These are phyloP conservation scores for Moricandia arvensis DNA, from an alignment of 345 rosid species.

Conservation along the genomic window DNA sequence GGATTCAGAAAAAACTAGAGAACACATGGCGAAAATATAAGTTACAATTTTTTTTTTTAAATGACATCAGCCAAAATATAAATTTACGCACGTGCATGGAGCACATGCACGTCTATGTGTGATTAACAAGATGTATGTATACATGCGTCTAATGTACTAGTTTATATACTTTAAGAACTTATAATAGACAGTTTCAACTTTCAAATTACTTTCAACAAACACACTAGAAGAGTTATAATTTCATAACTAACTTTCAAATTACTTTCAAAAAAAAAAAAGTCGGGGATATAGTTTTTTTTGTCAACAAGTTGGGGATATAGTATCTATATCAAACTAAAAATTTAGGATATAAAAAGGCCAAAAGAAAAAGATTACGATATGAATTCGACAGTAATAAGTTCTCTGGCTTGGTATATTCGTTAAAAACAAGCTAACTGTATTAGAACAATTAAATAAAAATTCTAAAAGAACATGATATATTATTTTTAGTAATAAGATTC, in stretches of 20 bases:
- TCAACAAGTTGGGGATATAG: not conserved
- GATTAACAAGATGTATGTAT: not conserved
- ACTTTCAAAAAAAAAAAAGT: too few species aligned
- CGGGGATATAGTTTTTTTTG: too few species aligned
- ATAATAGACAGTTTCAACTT: not conserved
- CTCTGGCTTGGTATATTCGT: conserved; percentile 30
- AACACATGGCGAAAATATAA: conserved; percentile 16
- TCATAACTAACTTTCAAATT: not conserved
- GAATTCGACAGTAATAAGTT: conserved; percentile 26
- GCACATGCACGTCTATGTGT: not conserved
- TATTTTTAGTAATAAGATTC: conserved; percentile 27
- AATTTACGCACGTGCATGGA: too few species aligned
- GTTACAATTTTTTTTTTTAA: too few species aligned
- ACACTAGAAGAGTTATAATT: not conserved
- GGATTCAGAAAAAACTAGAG: not conserved
- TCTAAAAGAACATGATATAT: conserved; percentile 24
- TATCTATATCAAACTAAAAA: too few species aligned
- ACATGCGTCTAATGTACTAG: conserved; percentile 11
- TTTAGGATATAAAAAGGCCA: not conserved
- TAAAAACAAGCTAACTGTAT: conserved; percentile 30
- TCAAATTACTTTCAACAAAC: not conserved
- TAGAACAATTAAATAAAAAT: not conserved
- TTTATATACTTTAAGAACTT: not conserved
- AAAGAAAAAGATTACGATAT: not conserved
- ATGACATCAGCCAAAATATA: too few species aligned